phyloP scores from a whole-genome alignment of 176 grass and related monocot genomes.

The Eragrostis curvula region DNA sequence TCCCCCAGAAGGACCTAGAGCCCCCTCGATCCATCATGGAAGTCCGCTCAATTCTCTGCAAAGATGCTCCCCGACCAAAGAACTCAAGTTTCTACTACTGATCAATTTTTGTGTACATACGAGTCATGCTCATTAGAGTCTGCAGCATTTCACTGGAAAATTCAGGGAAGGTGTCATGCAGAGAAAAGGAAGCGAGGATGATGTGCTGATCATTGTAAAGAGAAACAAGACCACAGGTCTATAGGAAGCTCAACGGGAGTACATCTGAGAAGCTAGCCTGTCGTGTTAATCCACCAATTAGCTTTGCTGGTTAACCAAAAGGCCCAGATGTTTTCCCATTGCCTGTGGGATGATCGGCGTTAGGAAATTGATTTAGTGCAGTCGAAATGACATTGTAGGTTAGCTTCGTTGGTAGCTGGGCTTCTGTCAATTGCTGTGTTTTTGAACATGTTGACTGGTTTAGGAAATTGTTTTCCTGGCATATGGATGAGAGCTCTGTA shows the following conservation, averaged over 20 bases:
- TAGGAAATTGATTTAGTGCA: background rate
- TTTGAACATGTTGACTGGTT: slow-evolving; percentile 26
- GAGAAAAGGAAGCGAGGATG: slow-evolving; percentile 15
- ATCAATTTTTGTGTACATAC: slow-evolving; percentile 42
- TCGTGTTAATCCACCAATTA: slow-evolving; percentile 30
- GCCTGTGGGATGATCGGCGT: slow-evolving; percentile 24
- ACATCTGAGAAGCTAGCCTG: slow-evolving; percentile 28
- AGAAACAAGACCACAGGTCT: background rate
- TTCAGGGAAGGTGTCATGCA: background rate
- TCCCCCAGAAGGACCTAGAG: slow-evolving; percentile 83
- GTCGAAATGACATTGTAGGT: slow-evolving; percentile 9
- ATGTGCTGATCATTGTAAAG: slow-evolving; percentile 29
- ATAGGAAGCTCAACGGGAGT: slow-evolving; percentile 23
- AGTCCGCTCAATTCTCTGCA: slow-evolving; percentile 96
- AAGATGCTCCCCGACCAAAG: slow-evolving; percentile 82
- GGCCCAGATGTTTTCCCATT: slow-evolving; percentile 28
- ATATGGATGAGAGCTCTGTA: background rate
- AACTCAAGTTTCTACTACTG: slow-evolving; percentile 81
- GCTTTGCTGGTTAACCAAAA: slow-evolving; percentile 29
- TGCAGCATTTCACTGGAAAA: slow-evolving; percentile 15
- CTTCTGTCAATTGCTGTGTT: slow-evolving; percentile 12
- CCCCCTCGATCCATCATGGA: slow-evolving; percentile 93
- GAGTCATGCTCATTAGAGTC: background rate
- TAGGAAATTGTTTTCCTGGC: slow-evolving; percentile 6
- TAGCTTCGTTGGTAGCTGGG: slow-evolving; percentile 35